Evolutionary conservation across 176 grass and related monocot genomes (phyloP).

Genomic region (Echinochloa phyllopogon): DNA sequence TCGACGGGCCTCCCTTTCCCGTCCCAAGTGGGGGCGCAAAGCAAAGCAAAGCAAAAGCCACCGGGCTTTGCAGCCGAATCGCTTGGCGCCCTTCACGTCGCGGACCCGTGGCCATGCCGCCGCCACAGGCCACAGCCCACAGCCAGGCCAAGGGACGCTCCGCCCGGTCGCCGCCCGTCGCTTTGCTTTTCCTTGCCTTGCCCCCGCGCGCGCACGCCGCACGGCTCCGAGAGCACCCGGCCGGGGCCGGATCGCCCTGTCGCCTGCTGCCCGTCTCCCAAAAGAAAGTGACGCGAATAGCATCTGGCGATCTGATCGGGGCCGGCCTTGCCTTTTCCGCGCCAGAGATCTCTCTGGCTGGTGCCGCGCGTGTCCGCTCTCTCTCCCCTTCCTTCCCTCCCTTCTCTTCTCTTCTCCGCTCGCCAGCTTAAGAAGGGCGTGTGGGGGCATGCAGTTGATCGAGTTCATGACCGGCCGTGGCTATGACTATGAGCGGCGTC

Average conservation of each 20-base stretch:
- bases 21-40: neutral
- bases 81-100: conserved; percentile 29
- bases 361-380: conserved; percentile 7
- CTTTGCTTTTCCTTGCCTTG: neutral
- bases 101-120: neutral
- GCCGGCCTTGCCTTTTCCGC: neutral
- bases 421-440: neutral
- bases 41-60: conserved; percentile 20
- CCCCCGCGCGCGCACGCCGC: no score
- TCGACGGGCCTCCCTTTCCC: neutral
- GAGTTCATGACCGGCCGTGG: neutral
- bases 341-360: conserved; percentile 9
- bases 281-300: conserved; percentile 49
- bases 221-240: neutral
- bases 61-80: conserved; percentile 48
- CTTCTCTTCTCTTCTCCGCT: neutral
- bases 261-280: neutral
- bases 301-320: conserved; percentile 36
- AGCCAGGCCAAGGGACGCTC: neutral
- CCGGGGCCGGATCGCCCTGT: conserved; percentile 20
- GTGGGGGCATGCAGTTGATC: neutral
- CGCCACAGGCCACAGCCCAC: neutral
- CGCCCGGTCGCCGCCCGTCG: neutral
- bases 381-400: neutral
- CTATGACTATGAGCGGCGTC: neutral